Conservation (phyloP, 768 basidiomycete species). For the Russula olivacea region DNA sequence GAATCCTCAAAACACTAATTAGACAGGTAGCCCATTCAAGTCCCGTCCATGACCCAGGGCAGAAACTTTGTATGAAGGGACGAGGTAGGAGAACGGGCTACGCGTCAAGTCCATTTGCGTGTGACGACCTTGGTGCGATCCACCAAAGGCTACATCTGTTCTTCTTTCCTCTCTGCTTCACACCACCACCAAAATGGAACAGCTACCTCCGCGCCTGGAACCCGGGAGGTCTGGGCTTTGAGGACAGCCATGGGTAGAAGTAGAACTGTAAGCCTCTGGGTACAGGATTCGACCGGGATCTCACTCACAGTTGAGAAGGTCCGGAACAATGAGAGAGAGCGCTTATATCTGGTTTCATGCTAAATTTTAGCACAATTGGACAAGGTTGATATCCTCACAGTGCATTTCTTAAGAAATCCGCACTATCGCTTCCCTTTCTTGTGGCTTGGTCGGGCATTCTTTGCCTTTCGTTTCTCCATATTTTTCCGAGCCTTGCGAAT, state of each 20-base stretch:
- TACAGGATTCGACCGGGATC: neutral
- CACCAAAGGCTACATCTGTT: slow-evolving; percentile 4
- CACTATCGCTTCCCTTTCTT: slow-evolving; percentile 36
- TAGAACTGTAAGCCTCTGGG: slow-evolving; percentile 1
- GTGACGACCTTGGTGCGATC: neutral
- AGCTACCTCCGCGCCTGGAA: neutral
- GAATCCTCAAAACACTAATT: neutral
- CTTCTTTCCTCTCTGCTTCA: neutral
- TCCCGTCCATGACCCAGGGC: neutral
- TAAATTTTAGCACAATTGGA: neutral
- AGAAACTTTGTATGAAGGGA: neutral
- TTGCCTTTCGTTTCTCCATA: slow-evolving; percentile 59
- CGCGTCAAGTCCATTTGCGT: neutral
- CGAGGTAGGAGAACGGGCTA: neutral
- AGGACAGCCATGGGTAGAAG: neutral
- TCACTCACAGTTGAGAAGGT: neutral
- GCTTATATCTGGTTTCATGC: neutral
- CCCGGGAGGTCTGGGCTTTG: neutral
- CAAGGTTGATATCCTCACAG: neutral
- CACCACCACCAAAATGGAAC: neutral
- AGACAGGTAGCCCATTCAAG: neutral
- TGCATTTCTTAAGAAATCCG: neutral
- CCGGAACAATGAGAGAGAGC: no score
- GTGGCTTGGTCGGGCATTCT: slow-evolving; percentile 70
- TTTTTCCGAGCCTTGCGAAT: slow-evolving; percentile 71